Evolutionary conservation across 1,284 basidiomycete genomes (phyloP).

Genomic region (Porodaedalea pini): DNA sequence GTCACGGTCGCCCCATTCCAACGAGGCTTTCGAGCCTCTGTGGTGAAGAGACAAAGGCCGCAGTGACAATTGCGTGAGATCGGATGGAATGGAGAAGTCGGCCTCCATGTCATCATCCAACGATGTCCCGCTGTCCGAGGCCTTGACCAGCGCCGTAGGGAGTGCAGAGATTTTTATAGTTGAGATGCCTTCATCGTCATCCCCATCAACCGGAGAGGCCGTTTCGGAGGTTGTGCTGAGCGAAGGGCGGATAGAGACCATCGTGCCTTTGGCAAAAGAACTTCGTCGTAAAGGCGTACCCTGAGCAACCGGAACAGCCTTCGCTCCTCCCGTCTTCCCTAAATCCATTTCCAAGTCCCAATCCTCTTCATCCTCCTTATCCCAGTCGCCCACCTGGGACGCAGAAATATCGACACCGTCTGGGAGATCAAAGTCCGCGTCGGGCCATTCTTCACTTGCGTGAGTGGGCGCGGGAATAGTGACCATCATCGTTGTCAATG

Average conservation of each 20-base stretch:
- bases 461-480: conserved; percentile 57
- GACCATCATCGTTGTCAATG: conserved; percentile 41
- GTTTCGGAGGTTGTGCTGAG: conserved; percentile 34
- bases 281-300: conserved; percentile 31
- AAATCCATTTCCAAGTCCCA: conserved; percentile 77
- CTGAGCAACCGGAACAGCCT: conserved; percentile 36
- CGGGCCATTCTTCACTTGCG: conserved; percentile 72
- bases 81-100: conserved; percentile 71
- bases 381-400: conserved; percentile 48
- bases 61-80: conserved; percentile 74
- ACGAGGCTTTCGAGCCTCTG: conserved; percentile 71
- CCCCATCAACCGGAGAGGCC: conserved; percentile 44
- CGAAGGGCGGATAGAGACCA: conserved; percentile 67
- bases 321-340: conserved; percentile 53
- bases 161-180: conserved; percentile 70
- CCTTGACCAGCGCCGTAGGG: conserved; percentile 34
- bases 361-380: conserved; percentile 60
- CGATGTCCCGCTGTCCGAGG: conserved; percentile 30
- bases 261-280: conserved; percentile 44
- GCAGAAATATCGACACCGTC: conserved; percentile 63
- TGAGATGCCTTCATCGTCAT: conserved; percentile 73
- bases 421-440: conserved; percentile 79
- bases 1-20: conserved; percentile 81
- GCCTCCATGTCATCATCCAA: conserved; percentile 71
- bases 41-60: conserved; percentile 67